Evolutionary conservation across 768 basidiomycete genomes (phyloP), one percentile per base, ranked within the genome.

Genomic region (Obba rivulosa): DNA sequence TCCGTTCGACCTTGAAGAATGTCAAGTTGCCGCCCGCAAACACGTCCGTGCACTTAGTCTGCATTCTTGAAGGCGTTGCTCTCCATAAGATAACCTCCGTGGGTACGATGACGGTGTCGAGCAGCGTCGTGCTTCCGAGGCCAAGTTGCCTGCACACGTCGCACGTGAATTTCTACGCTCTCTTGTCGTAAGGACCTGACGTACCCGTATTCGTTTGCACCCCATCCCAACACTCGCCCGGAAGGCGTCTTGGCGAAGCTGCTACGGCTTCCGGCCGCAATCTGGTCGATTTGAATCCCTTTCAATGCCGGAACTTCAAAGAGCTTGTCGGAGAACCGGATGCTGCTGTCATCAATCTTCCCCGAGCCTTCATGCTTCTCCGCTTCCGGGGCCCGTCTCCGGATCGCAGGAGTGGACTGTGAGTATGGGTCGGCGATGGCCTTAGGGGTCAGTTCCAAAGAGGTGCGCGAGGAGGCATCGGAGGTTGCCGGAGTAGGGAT

Each of bases 201-300:
- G 44, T 55, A 86, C 86, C 92, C 92, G 56, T 76, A 85, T 54
- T 88, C 83, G 62, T 96, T 95, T 1, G 89, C 89, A 39, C 93
- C 93, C 81, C 88, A 95, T 0, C 83, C 90, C 17, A 97, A 75
- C 9, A 94, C 87, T 46, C 81, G 72, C 2, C 92, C 93, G 2
- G 71, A 66, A 5, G 66, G 57, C 0, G 90, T 91, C 21, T 81
- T 71, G 9, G 75, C 83, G 59, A 89, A 91, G 57, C 87, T 92
- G 41, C 77, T 82, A 46, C 81, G 74, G 34, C 73, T 71, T 2
- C 90, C 90, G 21, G 91, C 79, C 23, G 82, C 81, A 38, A 92
- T 71, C 64, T 90, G 83, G 17, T 73, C 76, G 38, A 88, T 70
- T 20, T 77, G 62, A 4, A 92, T 65, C 1, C 78, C 85, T 41